phyloP scores from a whole-genome alignment of 2,329 filamentous ascomycete genomes.

The Aspergillus pseudoglaucus region DNA sequence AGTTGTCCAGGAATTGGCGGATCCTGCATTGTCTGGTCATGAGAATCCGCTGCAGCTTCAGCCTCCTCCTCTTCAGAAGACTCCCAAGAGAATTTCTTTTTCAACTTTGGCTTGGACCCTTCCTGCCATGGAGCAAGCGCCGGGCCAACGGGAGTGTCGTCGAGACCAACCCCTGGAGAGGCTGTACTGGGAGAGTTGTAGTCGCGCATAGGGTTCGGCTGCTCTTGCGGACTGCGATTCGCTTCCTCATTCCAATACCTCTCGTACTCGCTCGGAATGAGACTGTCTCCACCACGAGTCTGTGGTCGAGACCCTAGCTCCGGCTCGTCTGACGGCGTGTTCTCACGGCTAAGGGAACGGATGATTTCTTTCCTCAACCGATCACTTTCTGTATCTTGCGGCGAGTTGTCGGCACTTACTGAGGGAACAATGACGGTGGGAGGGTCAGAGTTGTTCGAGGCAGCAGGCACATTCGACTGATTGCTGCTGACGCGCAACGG shows the following conservation, averaged over 20 bases:
- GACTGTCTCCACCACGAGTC: constrained; percentile 19
- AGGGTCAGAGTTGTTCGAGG: constrained; percentile 9
- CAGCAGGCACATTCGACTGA: constrained; percentile 10
- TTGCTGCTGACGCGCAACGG: constrained; percentile 26
- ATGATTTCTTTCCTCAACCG: constrained; percentile 43
- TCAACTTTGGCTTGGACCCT: constrained; percentile 19
- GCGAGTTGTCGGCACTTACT: constrained; percentile 28
- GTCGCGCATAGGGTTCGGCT: constrained; percentile 6
- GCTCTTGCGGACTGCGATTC: constrained; percentile 12
- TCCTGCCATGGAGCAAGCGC: constrained; percentile 7
- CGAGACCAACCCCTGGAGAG: constrained; percentile 12
- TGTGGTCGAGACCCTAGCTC: constrained; percentile 16
- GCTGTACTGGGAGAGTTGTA: constrained; percentile 6
- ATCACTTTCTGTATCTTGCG: constrained; percentile 38
- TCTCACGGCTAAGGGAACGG: constrained; percentile 38
- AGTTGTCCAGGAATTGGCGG: constrained; percentile 15
- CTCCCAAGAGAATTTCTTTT: constrained; percentile 42
- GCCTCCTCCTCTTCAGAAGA: constrained; percentile 18
- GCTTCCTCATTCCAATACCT: constrained; percentile 29
- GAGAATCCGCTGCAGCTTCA: constrained; percentile 9
- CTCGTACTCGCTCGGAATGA: constrained; percentile 33
- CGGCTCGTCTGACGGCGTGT: constrained; percentile 23
- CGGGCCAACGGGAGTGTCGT: constrained; percentile 4
- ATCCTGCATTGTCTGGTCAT: constrained; percentile 8
- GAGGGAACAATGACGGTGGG: constrained; percentile 30